Conservation (phyloP, 257 asterid genomes). For the Sherardia arvensis region DNA sequence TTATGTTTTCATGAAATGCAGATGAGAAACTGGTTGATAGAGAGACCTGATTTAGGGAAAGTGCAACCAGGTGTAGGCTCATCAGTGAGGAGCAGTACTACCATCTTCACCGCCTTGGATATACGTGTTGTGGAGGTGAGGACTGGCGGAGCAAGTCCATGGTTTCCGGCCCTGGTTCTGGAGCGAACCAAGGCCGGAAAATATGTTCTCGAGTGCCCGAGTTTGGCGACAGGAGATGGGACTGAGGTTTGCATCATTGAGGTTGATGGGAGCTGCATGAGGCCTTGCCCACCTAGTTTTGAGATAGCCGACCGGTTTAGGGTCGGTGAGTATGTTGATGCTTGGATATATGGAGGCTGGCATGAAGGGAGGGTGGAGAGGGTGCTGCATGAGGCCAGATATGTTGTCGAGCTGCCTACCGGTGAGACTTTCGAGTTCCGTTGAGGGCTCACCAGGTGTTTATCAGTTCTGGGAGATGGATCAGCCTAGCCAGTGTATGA, state of each 20-base stretch:
- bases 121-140: not conserved
- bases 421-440: not conserved
- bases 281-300: not conserved
- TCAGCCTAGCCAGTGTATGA: not conserved
- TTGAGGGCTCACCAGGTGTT: not conserved
- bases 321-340: not conserved
- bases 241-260: accelerated
- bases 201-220: no score
- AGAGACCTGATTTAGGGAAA: not conserved
- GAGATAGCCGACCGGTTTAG: not conserved
- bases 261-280: not conserved
- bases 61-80: not conserved
- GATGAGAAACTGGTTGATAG: not conserved
- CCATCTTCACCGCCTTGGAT: not conserved
- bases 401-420: not conserved
- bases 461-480: not conserved
- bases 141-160: not conserved
- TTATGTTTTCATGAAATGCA: not conserved
- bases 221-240: not conserved
- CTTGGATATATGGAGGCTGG: not conserved
- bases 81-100: not conserved
- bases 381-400: not conserved
- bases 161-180: not conserved
- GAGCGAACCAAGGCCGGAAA: not conserved
- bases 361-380: not conserved